Conservation (phyloP, 768 basidiomycete species). For the Cubamyces sp. region DNA sequence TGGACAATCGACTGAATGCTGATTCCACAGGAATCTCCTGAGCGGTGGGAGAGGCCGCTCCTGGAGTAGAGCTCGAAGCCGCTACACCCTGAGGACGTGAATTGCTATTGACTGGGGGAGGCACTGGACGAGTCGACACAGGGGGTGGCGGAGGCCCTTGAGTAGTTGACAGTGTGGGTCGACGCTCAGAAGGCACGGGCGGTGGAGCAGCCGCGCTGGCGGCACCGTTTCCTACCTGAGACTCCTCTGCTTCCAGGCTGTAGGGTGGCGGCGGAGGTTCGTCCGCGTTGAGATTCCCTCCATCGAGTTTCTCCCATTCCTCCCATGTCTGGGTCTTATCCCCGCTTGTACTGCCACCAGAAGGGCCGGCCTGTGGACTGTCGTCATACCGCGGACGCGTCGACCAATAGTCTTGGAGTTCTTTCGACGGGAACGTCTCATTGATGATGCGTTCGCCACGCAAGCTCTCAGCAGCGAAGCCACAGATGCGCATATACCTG, state of each 20-base stretch:
- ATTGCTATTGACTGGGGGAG: slow-evolving; percentile 16
- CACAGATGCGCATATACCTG: slow-evolving; percentile 80
- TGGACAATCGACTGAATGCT: slow-evolving; percentile 43
- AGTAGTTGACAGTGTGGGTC: not conserved
- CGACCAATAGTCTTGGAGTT: slow-evolving; percentile 76
- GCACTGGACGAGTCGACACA: slow-evolving; percentile 4
- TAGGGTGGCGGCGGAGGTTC: slow-evolving; percentile 75
- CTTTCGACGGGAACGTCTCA: slow-evolving; percentile 70
- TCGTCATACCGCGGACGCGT: slow-evolving; percentile 60
- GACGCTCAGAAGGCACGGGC: slow-evolving; percentile 11
- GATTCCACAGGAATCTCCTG: slow-evolving; percentile 39
- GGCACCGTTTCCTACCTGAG: not conserved
- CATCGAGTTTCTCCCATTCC: slow-evolving; percentile 47
- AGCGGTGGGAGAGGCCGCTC: slow-evolving; percentile 28
- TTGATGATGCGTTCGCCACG: slow-evolving; percentile 64
- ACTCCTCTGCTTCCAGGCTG: slow-evolving; percentile 51
- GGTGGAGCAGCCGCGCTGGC: slow-evolving; percentile 6
- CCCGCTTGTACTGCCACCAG: slow-evolving; percentile 2
- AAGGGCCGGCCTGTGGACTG: slow-evolving; percentile 4
- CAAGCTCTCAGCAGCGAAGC: slow-evolving; percentile 70
- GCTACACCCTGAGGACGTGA: slow-evolving; percentile 17
- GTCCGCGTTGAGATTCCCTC: slow-evolving; percentile 44
- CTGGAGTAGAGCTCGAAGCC: slow-evolving; percentile 18
- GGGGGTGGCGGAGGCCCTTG: slow-evolving; percentile 12
- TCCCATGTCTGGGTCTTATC: slow-evolving; percentile 40